Conservation (phyloP, 768 basidiomycete species). For the Kwoniella sp. region DNA sequence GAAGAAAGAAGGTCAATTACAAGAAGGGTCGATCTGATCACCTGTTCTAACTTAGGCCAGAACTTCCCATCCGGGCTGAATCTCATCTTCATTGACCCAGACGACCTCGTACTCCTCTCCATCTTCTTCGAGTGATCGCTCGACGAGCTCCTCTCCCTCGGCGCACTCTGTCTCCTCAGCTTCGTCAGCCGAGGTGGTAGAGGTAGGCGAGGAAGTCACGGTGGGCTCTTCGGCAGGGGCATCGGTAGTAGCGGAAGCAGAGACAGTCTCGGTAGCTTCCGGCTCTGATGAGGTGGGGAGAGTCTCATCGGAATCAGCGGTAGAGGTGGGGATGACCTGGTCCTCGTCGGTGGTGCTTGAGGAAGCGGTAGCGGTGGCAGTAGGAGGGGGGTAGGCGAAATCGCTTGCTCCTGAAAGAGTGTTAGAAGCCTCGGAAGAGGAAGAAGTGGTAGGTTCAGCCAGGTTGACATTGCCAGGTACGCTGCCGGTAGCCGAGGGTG, state of each 20-base stretch:
- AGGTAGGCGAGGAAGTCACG: conserved; percentile 7
- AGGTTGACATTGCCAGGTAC: conserved; percentile 8
- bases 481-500: conserved; percentile 9
- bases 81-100: conserved; percentile 38
- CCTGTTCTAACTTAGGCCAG: conserved; percentile 6
- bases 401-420: conserved; percentile 7
- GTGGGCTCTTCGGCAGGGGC: conserved; percentile 2
- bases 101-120: conserved; percentile 34
- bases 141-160: conserved; percentile 11
- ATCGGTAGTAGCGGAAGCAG: conserved; percentile 6
- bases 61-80: conserved; percentile 34
- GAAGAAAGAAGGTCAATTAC: not conserved
- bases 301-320: conserved; percentile 14
- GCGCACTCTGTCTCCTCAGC: conserved; percentile 19
- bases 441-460: conserved; percentile 3
- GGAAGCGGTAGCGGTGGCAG: conserved; percentile 17
- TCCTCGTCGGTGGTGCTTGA: conserved; percentile 7
- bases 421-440: conserved; percentile 1
- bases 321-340: conserved; percentile 7
- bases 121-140: conserved; percentile 16
- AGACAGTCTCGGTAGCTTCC: not conserved
- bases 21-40: too few relatives aligned
- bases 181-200: conserved; percentile 18
- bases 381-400: conserved; percentile 14
- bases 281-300: conserved; percentile 15